Percentiles rank a stretch among this genome's conserved stretches.
phyloP scores from a whole-genome alignment of 1,284 basidiomycete genomes.

The Clitocybe nebularis region DNA sequence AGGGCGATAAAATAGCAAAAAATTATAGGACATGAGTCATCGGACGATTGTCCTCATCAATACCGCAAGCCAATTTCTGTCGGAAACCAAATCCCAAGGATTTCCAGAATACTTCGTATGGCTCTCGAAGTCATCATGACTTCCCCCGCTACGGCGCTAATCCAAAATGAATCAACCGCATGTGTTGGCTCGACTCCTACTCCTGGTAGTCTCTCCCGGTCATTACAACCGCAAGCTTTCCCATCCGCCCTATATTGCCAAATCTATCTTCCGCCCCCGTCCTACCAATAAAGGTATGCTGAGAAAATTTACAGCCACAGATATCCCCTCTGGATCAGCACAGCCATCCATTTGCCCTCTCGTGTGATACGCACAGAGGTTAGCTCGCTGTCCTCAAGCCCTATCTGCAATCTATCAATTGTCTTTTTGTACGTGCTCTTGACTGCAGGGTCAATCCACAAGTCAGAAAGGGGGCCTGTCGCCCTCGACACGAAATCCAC shows the following conservation, averaged over 20 bases:
- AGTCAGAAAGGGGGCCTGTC: conserved; percentile 5
- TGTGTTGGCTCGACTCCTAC: conserved; percentile 19
- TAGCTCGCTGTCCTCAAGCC: conserved; percentile 21
- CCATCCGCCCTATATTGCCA: conserved; percentile 15
- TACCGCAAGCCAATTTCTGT: conserved; percentile 10
- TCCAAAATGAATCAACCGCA: conserved; percentile 6
- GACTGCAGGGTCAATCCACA: conserved; percentile 16
- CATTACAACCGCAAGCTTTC: conserved; percentile 19
- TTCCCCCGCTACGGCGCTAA: conserved; percentile 21
- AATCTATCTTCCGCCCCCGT: conserved; percentile 12
- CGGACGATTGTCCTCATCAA: conserved; percentile 18
- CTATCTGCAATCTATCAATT: conserved; percentile 8
- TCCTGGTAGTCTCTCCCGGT: conserved; percentile 18
- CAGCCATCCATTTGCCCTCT: conserved; percentile 12
- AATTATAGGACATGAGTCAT: conserved; percentile 21
- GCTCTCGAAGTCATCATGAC: conserved; percentile 23
- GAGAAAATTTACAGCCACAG: conserved; percentile 12
- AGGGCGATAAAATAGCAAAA: conserved; percentile 17
- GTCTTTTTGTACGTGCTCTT: conserved; percentile 19
- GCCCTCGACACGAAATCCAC: conserved; percentile 10
- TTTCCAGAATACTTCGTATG: conserved; percentile 2
- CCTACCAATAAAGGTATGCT: conserved; percentile 7
- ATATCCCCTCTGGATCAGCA: conserved; percentile 6
- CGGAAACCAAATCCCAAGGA: conserved; percentile 9
- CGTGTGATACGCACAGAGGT: conserved; percentile 18